These are phyloP conservation scores for Globisporangium parvum DNA, from an alignment of 352 stramenopile genomes.

Conservation along the genomic window DNA sequence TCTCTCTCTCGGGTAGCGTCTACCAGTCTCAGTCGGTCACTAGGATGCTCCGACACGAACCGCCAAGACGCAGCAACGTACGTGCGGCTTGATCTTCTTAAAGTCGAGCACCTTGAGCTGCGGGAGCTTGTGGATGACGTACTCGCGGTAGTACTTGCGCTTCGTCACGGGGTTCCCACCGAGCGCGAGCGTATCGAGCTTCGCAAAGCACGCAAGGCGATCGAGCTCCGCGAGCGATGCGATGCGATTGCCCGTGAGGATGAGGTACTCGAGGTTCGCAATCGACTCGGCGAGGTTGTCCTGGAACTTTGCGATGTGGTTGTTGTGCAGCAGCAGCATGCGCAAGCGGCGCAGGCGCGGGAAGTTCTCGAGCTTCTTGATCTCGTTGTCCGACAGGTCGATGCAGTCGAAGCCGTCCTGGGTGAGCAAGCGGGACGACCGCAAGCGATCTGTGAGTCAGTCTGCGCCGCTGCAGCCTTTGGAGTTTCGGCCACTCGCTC, in stretches of 20 bases:
- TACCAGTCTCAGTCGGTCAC: too few relatives aligned
- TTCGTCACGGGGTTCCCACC: slow-evolving; percentile 88
- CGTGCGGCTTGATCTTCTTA: slow-evolving; percentile 70
- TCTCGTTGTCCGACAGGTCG: slow-evolving; percentile 93
- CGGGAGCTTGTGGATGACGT: slow-evolving; percentile 89
- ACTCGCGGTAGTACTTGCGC: slow-evolving; percentile 89
- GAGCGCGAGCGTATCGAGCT: slow-evolving; percentile 84
- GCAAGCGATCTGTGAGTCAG: not conserved
- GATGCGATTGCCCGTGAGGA: slow-evolving; percentile 90
- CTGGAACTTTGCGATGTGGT: slow-evolving; percentile 86
- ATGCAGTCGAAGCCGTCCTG: slow-evolving; percentile 93
- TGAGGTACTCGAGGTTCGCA: slow-evolving; percentile 81
- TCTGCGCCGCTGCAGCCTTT: too few relatives aligned
- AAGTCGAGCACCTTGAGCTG: slow-evolving; percentile 85
- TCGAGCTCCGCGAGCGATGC: slow-evolving; percentile 80
- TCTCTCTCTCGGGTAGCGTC: too few relatives aligned
- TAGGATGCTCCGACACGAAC: too few relatives aligned
- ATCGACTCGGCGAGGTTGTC: slow-evolving; percentile 71
- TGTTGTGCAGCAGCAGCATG: slow-evolving; percentile 92
- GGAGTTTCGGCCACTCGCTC: not conserved
- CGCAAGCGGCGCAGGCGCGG: slow-evolving; percentile 80
- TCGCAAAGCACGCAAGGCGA: slow-evolving; percentile 60
- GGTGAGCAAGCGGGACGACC: not conserved
- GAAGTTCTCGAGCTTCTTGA: slow-evolving; percentile 94
- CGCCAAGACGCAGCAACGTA: slow-evolving; percentile 25